These are phyloP conservation scores for Salinomyces thailandicus DNA, from an alignment of 2,329 filamentous ascomycete species.

Conservation along the genomic window DNA sequence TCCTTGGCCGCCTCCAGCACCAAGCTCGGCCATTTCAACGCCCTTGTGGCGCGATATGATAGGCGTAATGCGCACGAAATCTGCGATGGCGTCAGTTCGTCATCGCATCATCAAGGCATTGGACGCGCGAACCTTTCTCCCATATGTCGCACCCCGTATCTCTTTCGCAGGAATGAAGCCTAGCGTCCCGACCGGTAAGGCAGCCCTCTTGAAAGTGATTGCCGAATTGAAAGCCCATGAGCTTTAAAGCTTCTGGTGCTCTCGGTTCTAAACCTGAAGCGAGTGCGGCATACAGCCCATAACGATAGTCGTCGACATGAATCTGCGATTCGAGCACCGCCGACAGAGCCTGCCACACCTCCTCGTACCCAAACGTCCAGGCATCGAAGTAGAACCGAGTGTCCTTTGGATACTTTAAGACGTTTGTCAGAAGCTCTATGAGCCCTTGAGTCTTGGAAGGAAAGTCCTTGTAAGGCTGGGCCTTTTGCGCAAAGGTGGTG, in stretches of 20 bases:
- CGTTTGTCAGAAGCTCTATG: constrained; percentile 58
- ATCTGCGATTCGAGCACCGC: constrained; percentile 59
- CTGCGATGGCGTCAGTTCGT: constrained; percentile 24
- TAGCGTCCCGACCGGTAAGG: constrained; percentile 53
- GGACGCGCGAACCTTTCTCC: constrained; percentile 21
- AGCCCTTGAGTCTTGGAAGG: constrained; percentile 64
- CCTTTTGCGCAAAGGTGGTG: constrained; percentile 58
- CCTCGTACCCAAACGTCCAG: constrained; percentile 91
- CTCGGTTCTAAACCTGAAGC: constrained; percentile 31
- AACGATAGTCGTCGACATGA: constrained; percentile 75
- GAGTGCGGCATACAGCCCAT: constrained; percentile 57
- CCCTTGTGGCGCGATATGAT: constrained; percentile 52
- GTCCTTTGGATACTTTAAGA: constrained; percentile 56
- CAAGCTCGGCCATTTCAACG: constrained; percentile 52
- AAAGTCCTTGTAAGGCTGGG: constrained; percentile 41
- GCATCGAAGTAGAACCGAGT: constrained; percentile 76
- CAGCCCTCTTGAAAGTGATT: constrained; percentile 62
- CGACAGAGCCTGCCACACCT: constrained; percentile 77
- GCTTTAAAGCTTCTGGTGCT: constrained; percentile 51
- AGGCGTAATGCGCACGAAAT: constrained; percentile 65
- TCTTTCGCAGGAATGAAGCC: constrained; percentile 79
- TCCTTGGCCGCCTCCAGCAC: constrained; percentile 67
- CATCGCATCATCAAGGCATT: constrained; percentile 4
- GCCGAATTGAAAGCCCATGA: constrained; percentile 65
- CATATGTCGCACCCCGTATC: constrained; percentile 51